These are phyloP conservation scores for Blastobotrys illinoisensis DNA, from an alignment of 1,139 yeast species.

Conservation along the genomic window DNA sequence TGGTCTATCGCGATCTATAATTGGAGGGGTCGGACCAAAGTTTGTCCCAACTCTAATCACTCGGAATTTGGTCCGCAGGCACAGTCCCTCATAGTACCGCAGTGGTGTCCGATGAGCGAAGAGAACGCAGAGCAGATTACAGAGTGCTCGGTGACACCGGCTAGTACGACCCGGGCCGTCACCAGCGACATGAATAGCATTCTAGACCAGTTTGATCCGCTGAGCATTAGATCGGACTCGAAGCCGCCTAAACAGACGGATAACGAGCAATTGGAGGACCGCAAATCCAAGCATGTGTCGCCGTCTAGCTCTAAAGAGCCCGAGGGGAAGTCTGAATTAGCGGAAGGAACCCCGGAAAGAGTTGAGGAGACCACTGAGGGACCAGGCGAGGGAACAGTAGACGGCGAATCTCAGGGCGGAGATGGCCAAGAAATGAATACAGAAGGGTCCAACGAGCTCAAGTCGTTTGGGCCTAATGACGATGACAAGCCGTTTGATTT, in stretches of 20 bases:
- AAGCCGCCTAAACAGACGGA: not conserved
- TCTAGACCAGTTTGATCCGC: conserved; percentile 32
- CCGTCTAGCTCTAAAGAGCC: too few relatives aligned
- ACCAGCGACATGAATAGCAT: conserved; percentile 23
- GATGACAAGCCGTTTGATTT: conserved; percentile 60
- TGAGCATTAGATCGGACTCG: conserved; percentile 7
- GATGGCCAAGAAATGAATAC: too few relatives aligned
- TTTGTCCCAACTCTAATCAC: not conserved
- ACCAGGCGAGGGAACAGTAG: too few relatives aligned
- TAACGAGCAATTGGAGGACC: too few relatives aligned
- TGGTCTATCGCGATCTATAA: not conserved
- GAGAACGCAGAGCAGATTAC: conserved; percentile 2
- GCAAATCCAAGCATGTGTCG: too few relatives aligned
- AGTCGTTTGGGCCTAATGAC: conserved; percentile 7
- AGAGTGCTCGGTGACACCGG: conserved; percentile 5
- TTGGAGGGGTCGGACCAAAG: not conserved
- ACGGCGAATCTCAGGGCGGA: too few relatives aligned
- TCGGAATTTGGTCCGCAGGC: not conserved
- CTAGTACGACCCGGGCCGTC: conserved; percentile 3
- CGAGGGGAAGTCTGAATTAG: too few relatives aligned
- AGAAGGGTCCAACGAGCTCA: not conserved
- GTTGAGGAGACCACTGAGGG: too few relatives aligned
- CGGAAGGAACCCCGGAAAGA: too few relatives aligned
- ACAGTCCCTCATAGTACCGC: not conserved
- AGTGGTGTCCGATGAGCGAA: not conserved